Conservation (phyloP, 768 basidiomycete genomes). For the Amanita polypyramis region DNA sequence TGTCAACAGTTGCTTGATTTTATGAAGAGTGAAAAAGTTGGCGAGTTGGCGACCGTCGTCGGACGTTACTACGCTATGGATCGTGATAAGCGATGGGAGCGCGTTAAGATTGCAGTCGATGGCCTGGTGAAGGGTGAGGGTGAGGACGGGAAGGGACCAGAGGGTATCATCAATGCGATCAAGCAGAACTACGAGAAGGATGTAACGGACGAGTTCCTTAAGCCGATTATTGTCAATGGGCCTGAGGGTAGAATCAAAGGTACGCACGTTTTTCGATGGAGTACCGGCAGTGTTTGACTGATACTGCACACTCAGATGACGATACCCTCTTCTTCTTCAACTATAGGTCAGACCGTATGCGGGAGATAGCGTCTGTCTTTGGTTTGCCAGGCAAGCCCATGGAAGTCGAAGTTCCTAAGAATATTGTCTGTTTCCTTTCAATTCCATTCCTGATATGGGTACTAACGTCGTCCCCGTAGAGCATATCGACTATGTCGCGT, state of each 20-base stretch:
- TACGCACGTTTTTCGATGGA: conserved; percentile 18
- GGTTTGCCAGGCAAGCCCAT: conserved; percentile 78
- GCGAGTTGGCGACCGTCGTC: conserved; percentile 75
- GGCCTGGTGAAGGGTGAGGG: conserved; percentile 69
- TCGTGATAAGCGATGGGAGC: conserved; percentile 94
- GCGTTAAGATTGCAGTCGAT: conserved; percentile 83
- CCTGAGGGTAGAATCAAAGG: conserved; percentile 74
- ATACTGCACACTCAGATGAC: conserved; percentile 34
- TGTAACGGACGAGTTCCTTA: conserved; percentile 91
- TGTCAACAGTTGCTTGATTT: conserved; percentile 69
- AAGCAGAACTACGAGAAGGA: conserved; percentile 74
- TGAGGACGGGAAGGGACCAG: conserved; percentile 35
- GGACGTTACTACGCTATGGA: conserved; percentile 98
- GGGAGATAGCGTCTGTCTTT: conserved; percentile 77
- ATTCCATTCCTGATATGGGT: background rate
- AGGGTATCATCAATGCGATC: conserved; percentile 55
- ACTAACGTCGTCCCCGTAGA: conserved; percentile 23
- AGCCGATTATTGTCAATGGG: conserved; percentile 84
- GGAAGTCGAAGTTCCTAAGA: conserved; percentile 70
- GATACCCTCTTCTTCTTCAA: conserved; percentile 97
- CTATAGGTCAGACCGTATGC: conserved; percentile 94
- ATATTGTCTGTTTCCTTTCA: conserved; percentile 44
- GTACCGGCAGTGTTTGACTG: background rate
- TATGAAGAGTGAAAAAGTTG: conserved; percentile 65
- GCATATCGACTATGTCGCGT: conserved; percentile 88